These are phyloP conservation scores for Candida pini DNA, from an alignment of 805 yeast genomes.

Conservation along the genomic window DNA sequence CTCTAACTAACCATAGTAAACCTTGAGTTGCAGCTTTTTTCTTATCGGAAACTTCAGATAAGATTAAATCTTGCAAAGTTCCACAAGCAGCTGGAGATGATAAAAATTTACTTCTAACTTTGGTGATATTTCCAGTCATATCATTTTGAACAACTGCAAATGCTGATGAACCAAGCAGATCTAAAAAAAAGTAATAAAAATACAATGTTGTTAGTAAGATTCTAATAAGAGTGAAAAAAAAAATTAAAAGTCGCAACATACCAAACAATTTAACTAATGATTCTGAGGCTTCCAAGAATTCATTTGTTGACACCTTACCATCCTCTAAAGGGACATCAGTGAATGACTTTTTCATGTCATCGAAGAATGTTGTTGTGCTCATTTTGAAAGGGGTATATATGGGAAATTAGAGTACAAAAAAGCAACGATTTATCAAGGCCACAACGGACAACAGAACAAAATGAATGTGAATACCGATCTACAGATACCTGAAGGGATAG, in stretches of 20 bases:
- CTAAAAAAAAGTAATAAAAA: slow-evolving; percentile 20
- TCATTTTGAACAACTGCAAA: slow-evolving; percentile 81
- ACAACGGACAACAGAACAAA: neutral
- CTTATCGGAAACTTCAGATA: slow-evolving; percentile 63
- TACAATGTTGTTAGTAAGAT: neutral
- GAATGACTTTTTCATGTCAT: slow-evolving; percentile 68
- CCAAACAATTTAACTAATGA: slow-evolving; percentile 78
- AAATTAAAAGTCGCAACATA: slow-evolving; percentile 21
- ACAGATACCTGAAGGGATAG: too few relatives aligned
- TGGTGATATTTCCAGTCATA: slow-evolving; percentile 79
- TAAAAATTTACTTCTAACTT: slow-evolving; percentile 61
- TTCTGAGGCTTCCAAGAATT: slow-evolving; percentile 78
- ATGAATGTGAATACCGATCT: too few relatives aligned
- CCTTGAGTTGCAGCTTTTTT: slow-evolving; percentile 86
- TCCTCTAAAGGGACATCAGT: slow-evolving; percentile 65
- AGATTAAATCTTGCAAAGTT: slow-evolving; percentile 75
- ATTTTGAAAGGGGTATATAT: too few relatives aligned
- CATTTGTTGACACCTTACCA: slow-evolving; percentile 63
- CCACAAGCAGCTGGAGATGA: slow-evolving; percentile 55
- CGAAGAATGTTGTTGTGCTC: slow-evolving; percentile 70
- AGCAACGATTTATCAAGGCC: too few relatives aligned
- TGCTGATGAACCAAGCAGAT: slow-evolving; percentile 79
- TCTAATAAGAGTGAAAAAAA: neutral
- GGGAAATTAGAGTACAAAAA: too few relatives aligned
- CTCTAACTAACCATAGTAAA: slow-evolving; percentile 78